A percentile compares a stretch with the other conserved stretches of the same genome.
These are phyloP conservation scores for Alternaria sp. DNA, from an alignment of 2,329 filamentous ascomycete genomes.

Conservation along the genomic window DNA sequence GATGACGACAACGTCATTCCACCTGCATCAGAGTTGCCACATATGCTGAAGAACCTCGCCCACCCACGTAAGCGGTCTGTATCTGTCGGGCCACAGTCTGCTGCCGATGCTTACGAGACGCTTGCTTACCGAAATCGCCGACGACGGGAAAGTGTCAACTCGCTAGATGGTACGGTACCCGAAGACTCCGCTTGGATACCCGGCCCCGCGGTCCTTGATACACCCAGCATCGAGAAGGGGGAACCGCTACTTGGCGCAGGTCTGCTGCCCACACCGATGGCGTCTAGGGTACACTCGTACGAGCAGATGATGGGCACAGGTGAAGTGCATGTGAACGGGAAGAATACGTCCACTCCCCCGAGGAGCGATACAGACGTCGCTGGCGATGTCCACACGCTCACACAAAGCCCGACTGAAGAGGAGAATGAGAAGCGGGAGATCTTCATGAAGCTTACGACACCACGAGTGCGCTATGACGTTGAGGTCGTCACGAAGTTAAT, in stretches of 20 bases:
- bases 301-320: constrained; percentile 78
- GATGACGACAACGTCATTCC: constrained; percentile 89
- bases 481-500: constrained; percentile 97
- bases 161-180: constrained; percentile 39
- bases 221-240: constrained; percentile 31
- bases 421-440: constrained; percentile 65
- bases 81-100: constrained; percentile 91
- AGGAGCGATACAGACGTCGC: constrained; percentile 42
- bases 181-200: constrained; percentile 36
- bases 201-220: constrained; percentile 38
- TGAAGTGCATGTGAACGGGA: constrained; percentile 41
- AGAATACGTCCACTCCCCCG: constrained; percentile 28
- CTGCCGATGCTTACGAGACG: constrained; percentile 94
- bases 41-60: constrained; percentile 80
- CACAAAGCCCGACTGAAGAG: constrained; percentile 36
- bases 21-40: constrained; percentile 83
- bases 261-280: constrained; percentile 56
- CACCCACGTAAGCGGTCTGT: constrained; percentile 82
- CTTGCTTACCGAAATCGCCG: constrained; percentile 84
- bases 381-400: constrained; percentile 27
- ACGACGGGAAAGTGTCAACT: constrained; percentile 66
- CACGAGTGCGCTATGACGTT: constrained; percentile 94
- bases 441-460: constrained; percentile 82
- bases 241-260: constrained; percentile 50
- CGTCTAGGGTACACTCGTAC: constrained; percentile 64